Evolutionary conservation across 2,329 filamentous ascomycete genomes (phyloP), one percentile per base, ranked within the genome.

Genomic region (Colletotrichum scovillei): DNA sequence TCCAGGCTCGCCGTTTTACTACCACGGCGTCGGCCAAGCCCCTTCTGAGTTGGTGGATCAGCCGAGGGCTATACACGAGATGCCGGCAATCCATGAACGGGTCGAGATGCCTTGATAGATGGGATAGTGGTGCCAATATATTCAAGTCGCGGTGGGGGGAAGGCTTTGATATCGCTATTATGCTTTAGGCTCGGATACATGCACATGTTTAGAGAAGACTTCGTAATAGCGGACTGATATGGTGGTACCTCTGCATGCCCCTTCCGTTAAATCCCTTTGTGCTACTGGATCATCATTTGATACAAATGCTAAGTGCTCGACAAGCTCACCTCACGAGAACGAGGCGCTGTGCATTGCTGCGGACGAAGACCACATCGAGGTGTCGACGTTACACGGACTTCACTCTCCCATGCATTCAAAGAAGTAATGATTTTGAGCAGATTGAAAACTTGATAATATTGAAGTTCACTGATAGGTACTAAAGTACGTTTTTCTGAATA

Each of bases 31-130:
- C 28, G 16, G 28, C 55, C 3, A 35, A 6, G 28, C 42, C 4
- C 67, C 46, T 14, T 58, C 69, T 3, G 70, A 73, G 56, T 24
- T 73, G 12, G 42, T 28, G 1, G 67, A 73, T 2, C 42, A 65
- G 0, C 11, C 70, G 9, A 73, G 56, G 49, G 46, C 59, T 22
- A 56, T 73, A 24, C 56, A 73, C 7, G 70, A 73, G 49, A 59
- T 73, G 60, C 70, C 70, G 5, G 67, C 70, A 11, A 73, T 73
- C 19, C 57, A 70, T 2, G 67, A 73, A 46, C 46, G 60, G 5
- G 49, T 19, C 2, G 70, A 73, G 35, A 63, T 53, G 60, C 46
- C 60, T 7, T 63, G 28, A 63, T 22, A 4, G 0, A 22, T 49
- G 3, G 16, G 42, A 22, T 9, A 5, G 19, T 49, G 7, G 42